These are phyloP conservation scores for Alternaria novae-zelandiae DNA, from an alignment of 2,329 filamentous ascomycete genomes.

Conservation along the genomic window DNA sequence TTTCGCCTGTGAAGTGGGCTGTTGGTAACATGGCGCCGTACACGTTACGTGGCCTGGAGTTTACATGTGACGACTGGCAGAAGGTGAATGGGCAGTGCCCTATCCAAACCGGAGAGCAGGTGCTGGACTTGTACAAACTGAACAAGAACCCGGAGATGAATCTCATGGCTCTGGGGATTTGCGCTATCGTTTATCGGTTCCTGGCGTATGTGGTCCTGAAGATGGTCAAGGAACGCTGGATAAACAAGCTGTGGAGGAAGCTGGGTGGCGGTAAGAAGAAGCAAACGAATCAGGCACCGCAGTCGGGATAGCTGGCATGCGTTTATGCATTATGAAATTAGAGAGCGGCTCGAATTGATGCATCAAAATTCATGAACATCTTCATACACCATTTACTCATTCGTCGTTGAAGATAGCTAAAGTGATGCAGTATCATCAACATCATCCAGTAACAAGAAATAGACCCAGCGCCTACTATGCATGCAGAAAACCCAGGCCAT, in stretches of 20 bases:
- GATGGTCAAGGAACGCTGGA: slow-evolving; percentile 61
- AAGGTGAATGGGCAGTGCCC: slow-evolving; percentile 67
- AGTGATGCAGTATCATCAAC: neutral
- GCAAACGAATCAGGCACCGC: neutral
- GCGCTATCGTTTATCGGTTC: slow-evolving; percentile 69
- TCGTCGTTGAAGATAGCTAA: neutral
- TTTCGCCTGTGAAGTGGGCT: slow-evolving; percentile 74
- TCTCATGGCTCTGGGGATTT: slow-evolving; percentile 67
- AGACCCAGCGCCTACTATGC: neutral
- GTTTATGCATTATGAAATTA: neutral
- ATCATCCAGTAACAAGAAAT: neutral
- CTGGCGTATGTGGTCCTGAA: slow-evolving; percentile 67
- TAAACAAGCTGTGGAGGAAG: slow-evolving; percentile 37
- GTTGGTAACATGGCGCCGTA: slow-evolving; percentile 71
- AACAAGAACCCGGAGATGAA: slow-evolving; percentile 67
- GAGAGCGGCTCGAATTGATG: neutral
- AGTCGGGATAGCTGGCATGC: neutral
- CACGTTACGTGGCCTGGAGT: slow-evolving; percentile 65
- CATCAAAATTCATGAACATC: neutral
- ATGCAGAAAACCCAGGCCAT: neutral
- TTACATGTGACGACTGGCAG: slow-evolving; percentile 69
- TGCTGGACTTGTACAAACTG: slow-evolving; percentile 70
- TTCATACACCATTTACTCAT: neutral
- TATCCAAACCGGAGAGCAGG: slow-evolving; percentile 70
- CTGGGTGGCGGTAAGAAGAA: slow-evolving; percentile 25